Percentiles rank a stretch among this genome's conserved stretches.
Evolutionary conservation across 805 yeast species (phyloP).

Genomic region (Wickerhamiella azymoides): DNA sequence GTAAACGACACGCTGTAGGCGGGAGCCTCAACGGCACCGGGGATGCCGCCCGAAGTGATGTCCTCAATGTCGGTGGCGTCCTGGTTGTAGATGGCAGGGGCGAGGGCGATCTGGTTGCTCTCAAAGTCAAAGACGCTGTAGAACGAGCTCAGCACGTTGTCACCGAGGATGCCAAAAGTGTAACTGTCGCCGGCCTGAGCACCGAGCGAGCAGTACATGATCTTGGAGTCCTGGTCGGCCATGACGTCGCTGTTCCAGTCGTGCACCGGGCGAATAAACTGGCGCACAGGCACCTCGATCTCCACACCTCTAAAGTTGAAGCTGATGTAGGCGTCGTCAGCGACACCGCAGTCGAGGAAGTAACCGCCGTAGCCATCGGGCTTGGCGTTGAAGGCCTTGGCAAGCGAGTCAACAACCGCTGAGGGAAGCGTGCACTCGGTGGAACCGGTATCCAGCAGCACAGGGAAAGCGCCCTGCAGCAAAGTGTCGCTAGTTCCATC

Average conservation of each 20-base stretch:
- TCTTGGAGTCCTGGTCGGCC: constrained; percentile 25
- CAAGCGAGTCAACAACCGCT: constrained; percentile 17
- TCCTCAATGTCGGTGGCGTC: constrained; percentile 19
- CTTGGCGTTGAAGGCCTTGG: constrained; percentile 20
- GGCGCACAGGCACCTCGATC: constrained; percentile 9
- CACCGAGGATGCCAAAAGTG: constrained; percentile 41
- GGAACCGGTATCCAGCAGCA: constrained; percentile 35
- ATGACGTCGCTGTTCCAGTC: constrained; percentile 9
- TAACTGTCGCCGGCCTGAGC: constrained; percentile 17
- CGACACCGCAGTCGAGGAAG: constrained; percentile 14
- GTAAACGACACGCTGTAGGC: constrained; percentile 11
- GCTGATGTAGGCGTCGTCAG: constrained; percentile 5
- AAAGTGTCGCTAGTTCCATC: background rate
- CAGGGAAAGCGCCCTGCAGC: constrained; percentile 17
- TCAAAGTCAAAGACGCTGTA: constrained; percentile 61
- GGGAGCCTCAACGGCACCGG: constrained; percentile 19
- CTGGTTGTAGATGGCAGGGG: constrained; percentile 28
- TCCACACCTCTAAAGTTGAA: constrained; percentile 13
- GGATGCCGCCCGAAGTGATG: constrained; percentile 20
- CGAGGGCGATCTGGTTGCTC: constrained; percentile 40
- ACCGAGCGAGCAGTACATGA: constrained; percentile 15
- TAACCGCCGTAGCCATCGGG: constrained; percentile 21
- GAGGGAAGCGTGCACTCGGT: constrained; percentile 31
- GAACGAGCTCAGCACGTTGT: constrained; percentile 46
- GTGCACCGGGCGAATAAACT: constrained; percentile 10